Evolutionary conservation across 768 basidiomycete genomes (phyloP).

Genomic region (Naematelia encephala): DNA sequence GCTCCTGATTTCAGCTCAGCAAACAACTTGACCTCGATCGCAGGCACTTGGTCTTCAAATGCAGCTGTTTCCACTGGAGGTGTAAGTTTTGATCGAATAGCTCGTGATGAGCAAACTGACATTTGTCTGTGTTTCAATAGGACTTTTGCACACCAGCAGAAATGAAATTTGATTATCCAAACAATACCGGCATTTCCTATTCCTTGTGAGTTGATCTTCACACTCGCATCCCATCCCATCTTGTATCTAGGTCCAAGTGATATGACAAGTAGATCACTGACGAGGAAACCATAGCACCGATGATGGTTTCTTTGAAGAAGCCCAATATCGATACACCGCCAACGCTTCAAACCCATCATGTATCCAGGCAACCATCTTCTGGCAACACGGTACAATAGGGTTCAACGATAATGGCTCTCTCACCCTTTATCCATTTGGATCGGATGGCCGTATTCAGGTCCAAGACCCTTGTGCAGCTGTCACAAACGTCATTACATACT

Average conservation of each 20-base stretch:
- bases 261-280: neutral
- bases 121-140: conserved; percentile 56
- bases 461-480: conserved; percentile 87
- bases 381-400: conserved; percentile 78
- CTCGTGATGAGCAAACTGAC: conserved; percentile 2
- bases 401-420: conserved; percentile 76
- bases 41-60: conserved; percentile 82
- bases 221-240: conserved; percentile 1
- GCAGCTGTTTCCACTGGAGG: conserved; percentile 72
- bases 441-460: conserved; percentile 88
- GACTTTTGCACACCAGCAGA: conserved; percentile 81
- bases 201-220: conserved; percentile 69
- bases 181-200: conserved; percentile 78
- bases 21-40: conserved; percentile 65
- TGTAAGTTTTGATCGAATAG: conserved; percentile 58
- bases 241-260: too few species aligned
- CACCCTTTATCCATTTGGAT: conserved; percentile 63
- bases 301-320: conserved; percentile 78
- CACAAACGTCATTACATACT: conserved; percentile 80
- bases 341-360: conserved; percentile 84
- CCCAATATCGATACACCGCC: conserved; percentile 80
- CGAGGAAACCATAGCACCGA: conserved; percentile 56
- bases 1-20: conserved; percentile 30
- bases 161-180: conserved; percentile 75
- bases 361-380: conserved; percentile 81